These are phyloP conservation scores for Myxozyma melibiosi DNA, from an alignment of 805 yeast species.

Conservation along the genomic window DNA sequence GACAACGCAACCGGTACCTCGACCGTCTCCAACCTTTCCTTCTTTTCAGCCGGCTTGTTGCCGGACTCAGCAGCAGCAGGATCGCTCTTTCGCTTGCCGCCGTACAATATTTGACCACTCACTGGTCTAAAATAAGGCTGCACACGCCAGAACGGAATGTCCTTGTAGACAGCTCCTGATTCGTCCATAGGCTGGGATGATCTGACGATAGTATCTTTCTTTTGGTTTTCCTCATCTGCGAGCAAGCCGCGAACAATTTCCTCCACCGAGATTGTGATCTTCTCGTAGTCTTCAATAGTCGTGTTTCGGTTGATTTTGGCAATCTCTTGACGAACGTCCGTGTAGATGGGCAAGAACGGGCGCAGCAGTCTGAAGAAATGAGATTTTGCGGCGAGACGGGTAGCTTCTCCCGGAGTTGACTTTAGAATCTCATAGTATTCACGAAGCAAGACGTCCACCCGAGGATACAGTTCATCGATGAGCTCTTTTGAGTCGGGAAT, in stretches of 20 bases:
- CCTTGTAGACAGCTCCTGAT: constrained; percentile 83
- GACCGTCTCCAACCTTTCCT: neutral
- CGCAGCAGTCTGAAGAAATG: constrained; percentile 86
- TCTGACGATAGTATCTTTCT: constrained; percentile 55
- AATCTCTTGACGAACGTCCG: constrained; percentile 73
- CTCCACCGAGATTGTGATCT: constrained; percentile 68
- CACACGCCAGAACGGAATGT: constrained; percentile 92
- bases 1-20: neutral
- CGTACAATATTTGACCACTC: constrained; percentile 53
- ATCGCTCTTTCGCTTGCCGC: constrained; percentile 40
- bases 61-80: neutral
- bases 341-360: constrained; percentile 74
- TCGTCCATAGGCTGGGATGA: constrained; percentile 54
- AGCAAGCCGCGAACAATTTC: constrained; percentile 60
- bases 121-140: constrained; percentile 94
- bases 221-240: constrained; percentile 56
- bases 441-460: constrained; percentile 79
- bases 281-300: constrained; percentile 53
- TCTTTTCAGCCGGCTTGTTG: constrained; percentile 2
- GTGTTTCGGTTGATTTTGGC: constrained; percentile 53
- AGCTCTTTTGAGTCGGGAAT: constrained; percentile 45
- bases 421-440: constrained; percentile 87
- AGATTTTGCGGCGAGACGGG: constrained; percentile 82
- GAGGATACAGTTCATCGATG: constrained; percentile 69
- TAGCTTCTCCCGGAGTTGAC: constrained; percentile 64